Evolutionary conservation across 352 stramenopile genomes (phyloP).

Genomic region (Phytophthora uliginosa): DNA sequence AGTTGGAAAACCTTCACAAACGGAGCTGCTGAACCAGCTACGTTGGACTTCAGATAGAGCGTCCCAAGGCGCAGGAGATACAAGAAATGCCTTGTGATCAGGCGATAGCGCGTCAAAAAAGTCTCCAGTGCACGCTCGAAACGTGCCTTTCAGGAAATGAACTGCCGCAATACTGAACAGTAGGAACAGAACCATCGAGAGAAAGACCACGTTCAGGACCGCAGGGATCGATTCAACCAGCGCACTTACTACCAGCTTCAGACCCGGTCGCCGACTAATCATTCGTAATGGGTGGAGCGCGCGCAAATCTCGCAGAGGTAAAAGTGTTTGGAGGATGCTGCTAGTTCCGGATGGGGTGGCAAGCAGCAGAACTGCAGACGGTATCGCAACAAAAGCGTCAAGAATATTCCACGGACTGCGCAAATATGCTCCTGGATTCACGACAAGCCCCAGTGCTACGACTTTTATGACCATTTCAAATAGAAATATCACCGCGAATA

Average conservation of each 20-base stretch:
- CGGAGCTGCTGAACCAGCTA: constrained; percentile 52
- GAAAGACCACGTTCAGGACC: constrained; percentile 88
- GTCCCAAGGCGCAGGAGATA: constrained; percentile 45
- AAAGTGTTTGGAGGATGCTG: constrained; percentile 65
- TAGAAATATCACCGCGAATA: constrained; percentile 79
- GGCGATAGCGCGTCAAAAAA: constrained; percentile 50
- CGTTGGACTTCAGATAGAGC: constrained; percentile 38
- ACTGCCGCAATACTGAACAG: constrained; percentile 96
- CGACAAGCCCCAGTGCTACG: constrained; percentile 73
- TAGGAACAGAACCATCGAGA: constrained; percentile 93
- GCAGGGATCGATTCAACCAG: constrained; percentile 86
- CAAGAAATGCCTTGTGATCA: constrained; percentile 51
- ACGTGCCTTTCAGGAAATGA: constrained; percentile 92
- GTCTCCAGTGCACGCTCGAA: constrained; percentile 77
- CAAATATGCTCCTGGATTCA: constrained; percentile 81
- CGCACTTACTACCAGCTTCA: constrained; percentile 93
- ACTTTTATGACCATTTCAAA: constrained; percentile 91
- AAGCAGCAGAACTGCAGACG: constrained; percentile 49
- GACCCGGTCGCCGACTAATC: constrained; percentile 81
- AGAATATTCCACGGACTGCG: constrained; percentile 89
- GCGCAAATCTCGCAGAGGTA: constrained; percentile 79
- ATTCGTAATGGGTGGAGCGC: constrained; percentile 91
- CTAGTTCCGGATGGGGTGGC: constrained; percentile 20
- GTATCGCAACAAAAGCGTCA: constrained; percentile 85
- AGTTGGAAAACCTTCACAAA: constrained; percentile 48